A percentile compares a stretch with the other conserved stretches of the same genome.
phyloP scores from a whole-genome alignment of 2,329 filamentous ascomycete species.

The Stagonosporopsis vannaccii region DNA sequence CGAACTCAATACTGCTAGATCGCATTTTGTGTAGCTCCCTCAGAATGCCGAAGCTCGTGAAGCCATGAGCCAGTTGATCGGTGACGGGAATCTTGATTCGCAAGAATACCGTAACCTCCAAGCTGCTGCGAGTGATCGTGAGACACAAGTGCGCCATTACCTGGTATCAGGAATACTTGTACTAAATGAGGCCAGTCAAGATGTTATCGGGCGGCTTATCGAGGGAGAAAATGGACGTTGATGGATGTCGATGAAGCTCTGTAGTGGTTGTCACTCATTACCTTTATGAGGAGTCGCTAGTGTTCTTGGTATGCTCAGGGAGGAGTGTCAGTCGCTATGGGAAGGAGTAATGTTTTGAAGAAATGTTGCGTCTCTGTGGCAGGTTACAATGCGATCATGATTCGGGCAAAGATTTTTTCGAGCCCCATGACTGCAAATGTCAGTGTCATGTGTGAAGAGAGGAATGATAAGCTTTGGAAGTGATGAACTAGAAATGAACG shows the following conservation, averaged over 20 bases:
- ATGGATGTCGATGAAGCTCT: background rate
- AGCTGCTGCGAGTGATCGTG: background rate
- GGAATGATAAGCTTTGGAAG: too few relatives aligned
- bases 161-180: background rate
- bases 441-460: background rate
- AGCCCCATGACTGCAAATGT: background rate
- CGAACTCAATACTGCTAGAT: background rate
- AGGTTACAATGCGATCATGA: background rate
- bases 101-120: background rate
- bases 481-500: background rate
- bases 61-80: background rate
- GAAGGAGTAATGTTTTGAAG: background rate
- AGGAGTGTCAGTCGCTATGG: background rate
- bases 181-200: background rate
- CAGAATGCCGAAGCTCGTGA: background rate
- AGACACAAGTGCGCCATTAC: background rate
- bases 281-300: background rate
- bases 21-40: background rate
- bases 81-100: background rate
- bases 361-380: background rate
- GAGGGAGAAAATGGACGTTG: background rate
- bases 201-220: background rate
- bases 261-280: background rate
- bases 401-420: background rate
- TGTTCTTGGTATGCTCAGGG: background rate